Base-by-base conservation (phyloP, 2,329 filamentous ascomycete species). In the Alternaria arbusti region DNA sequence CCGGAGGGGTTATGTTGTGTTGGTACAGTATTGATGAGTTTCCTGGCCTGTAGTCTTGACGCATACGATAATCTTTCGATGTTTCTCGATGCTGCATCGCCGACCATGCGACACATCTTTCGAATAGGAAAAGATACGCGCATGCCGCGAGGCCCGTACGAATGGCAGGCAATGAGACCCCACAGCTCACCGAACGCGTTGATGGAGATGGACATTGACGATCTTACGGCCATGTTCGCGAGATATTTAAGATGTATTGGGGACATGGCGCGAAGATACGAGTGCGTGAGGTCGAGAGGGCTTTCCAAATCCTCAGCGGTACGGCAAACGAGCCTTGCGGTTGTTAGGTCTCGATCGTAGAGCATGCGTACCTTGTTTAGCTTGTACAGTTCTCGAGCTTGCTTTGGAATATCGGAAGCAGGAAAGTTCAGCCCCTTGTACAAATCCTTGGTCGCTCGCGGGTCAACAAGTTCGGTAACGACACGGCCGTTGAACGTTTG, bases 131-230 rank as follows among this genome's bases (percentile, higher is more conserved):
- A 97, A 0, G 92, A 92, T 0, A 97, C 93, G n/a, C 94, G 87
- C 92, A 96, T 96, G 5, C 93, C 93, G 47, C 86, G 86, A 2
- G 80, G 66, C 0, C 91, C 93, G 71, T 97, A 97, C 0, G 90
- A 88, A 75, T 97, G 94, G 64, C 93, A 97, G 2, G 93, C 89
- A 44, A 97, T 93, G 26, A 97, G 82, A 0, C 94, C 94, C 94
- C 94, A 97, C 0, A 97, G 82, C 70, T 96, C 91, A 69, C 87
- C 86, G 71, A 96, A 96, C 0, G 92, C 92, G 67, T 93, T 96
- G 74, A 97, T 92, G 1, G 93, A 96, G 64, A 97, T 94, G 0
- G 93, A 97, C 93, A 97, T 97, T 67, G 93, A 97, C 0, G 93
- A 93, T n/a, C 93, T 89, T 0, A 97, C 93, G 8, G 90, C 90